Percentiles rank a stretch among this genome's conserved stretches.
phyloP scores from a whole-genome alignment of 768 basidiomycete species.

The Pleurotus ostreatus region DNA sequence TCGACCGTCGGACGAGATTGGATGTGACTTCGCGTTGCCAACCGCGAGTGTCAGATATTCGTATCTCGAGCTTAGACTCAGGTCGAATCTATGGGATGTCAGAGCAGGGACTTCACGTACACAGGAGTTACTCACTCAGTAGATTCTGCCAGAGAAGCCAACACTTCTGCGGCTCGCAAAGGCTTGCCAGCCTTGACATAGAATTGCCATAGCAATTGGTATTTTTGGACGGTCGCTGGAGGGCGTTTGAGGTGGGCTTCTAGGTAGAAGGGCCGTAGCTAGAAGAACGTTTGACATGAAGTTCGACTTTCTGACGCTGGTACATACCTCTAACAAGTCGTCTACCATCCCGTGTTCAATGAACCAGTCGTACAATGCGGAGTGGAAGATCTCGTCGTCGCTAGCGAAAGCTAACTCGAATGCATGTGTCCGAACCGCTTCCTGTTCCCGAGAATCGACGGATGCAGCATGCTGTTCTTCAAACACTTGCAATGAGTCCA shows the following conservation, averaged over 20 bases:
- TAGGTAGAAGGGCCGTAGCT: constrained; percentile 86
- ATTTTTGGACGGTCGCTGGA: constrained; percentile 75
- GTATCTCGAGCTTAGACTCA: constrained; percentile 69
- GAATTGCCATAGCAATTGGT: constrained; percentile 93
- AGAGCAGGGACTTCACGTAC: not conserved
- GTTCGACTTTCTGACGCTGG: not conserved
- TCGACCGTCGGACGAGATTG: constrained; percentile 67
- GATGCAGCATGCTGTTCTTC: constrained; percentile 49
- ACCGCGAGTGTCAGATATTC: constrained; percentile 94
- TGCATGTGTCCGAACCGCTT: constrained; percentile 75
- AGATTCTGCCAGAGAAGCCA: constrained; percentile 80
- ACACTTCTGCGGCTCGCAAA: constrained; percentile 82
- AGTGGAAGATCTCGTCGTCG: constrained; percentile 92
- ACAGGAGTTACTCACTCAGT: constrained; percentile 52
- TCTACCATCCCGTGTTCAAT: constrained; percentile 77
- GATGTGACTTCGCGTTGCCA: constrained; percentile 94
- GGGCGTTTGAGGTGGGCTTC: constrained; percentile 85
- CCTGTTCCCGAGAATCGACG: constrained; percentile 39
- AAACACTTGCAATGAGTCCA: constrained; percentile 78
- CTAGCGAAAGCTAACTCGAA: constrained; percentile 83
- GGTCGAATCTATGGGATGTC: constrained; percentile 47
- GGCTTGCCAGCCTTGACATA: constrained; percentile 91
- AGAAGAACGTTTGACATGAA: not conserved
- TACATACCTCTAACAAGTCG: constrained; percentile 80
- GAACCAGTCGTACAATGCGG: constrained; percentile 92